phyloP scores from a whole-genome alignment of 2,329 filamentous ascomycete species.

The Ascochyta lentis region DNA sequence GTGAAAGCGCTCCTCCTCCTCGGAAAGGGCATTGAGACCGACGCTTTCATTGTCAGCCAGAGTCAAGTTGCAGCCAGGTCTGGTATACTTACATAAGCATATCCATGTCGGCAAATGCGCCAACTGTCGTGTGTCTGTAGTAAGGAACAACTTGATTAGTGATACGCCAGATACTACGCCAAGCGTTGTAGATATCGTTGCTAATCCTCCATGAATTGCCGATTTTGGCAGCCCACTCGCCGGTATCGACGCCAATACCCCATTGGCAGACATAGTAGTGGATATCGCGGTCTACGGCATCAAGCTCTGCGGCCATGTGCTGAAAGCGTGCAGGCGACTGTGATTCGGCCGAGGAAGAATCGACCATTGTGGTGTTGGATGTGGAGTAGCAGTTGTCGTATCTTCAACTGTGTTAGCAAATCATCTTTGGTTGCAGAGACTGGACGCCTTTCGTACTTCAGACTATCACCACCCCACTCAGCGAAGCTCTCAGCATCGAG shows the following conservation, averaged over 20 bases:
- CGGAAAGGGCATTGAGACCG: slow-evolving; percentile 47
- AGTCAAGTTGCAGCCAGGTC: too few relatives aligned
- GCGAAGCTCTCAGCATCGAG: slow-evolving; percentile 65
- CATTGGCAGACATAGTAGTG: slow-evolving; percentile 49
- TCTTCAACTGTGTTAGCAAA: slow-evolving; percentile 35
- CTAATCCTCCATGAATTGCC: slow-evolving; percentile 48
- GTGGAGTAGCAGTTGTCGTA: slow-evolving; percentile 43
- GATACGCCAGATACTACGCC: slow-evolving; percentile 45
- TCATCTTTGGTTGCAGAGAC: slow-evolving; percentile 26
- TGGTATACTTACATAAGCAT: slow-evolving; percentile 44
- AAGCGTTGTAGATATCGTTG: slow-evolving; percentile 46
- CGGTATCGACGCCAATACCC: slow-evolving; percentile 47
- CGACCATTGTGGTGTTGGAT: slow-evolving; percentile 46
- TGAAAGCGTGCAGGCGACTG: slow-evolving; percentile 40
- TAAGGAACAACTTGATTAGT: slow-evolving; percentile 44
- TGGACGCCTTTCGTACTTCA: slow-evolving; percentile 55
- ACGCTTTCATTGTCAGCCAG: slow-evolving; percentile 20
- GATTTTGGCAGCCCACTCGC: slow-evolving; percentile 44
- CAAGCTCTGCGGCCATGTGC: slow-evolving; percentile 35
- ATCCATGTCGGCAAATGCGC: slow-evolving; percentile 50
- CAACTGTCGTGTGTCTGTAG: slow-evolving; percentile 34
- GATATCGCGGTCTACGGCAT: slow-evolving; percentile 41
- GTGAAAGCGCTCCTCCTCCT: slow-evolving; percentile 52
- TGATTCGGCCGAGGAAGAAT: slow-evolving; percentile 36
- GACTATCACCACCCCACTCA: slow-evolving; percentile 45